A percentile compares a stretch with the other conserved stretches of the same genome.
Evolutionary conservation across 768 basidiomycete genomes (phyloP).

Genomic region (Boletus insuetus): DNA sequence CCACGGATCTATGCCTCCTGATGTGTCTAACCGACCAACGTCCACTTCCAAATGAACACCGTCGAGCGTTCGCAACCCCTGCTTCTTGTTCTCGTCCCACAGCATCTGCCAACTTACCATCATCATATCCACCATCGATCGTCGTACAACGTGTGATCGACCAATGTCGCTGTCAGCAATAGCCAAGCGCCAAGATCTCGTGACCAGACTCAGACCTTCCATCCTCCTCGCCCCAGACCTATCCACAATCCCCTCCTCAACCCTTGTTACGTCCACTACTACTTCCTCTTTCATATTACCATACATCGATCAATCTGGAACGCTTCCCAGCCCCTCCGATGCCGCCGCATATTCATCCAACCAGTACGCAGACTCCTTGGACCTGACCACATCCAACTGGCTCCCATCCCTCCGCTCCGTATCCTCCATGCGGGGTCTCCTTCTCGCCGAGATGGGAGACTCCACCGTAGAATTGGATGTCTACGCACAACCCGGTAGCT

Average conservation of each 20-base stretch:
- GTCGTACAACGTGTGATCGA: constrained; percentile 4
- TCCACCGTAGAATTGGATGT: constrained; percentile 45
- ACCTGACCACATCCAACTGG: constrained; percentile 8
- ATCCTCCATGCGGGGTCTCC: constrained; percentile 45
- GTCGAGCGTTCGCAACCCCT: neutral
- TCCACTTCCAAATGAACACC: constrained; percentile 25
- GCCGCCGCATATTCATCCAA: constrained; percentile 11
- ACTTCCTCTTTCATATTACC: constrained; percentile 24
- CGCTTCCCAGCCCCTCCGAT: constrained; percentile 18
- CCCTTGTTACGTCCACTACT: constrained; percentile 22
- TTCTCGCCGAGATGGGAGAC: constrained; percentile 47
- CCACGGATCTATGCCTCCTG: neutral
- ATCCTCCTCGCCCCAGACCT: constrained; percentile 20
- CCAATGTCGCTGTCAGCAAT: constrained; percentile 12
- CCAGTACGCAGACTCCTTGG: constrained; percentile 6
- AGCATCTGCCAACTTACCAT: constrained; percentile 8
- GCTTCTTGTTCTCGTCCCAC: constrained; percentile 10
- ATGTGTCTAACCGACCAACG: neutral
- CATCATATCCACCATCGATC: constrained; percentile 2
- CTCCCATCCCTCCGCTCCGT: constrained; percentile 33
- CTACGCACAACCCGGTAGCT: constrained; percentile 31
- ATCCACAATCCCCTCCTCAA: constrained; percentile 29
- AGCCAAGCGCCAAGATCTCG: neutral
- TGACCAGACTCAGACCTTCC: constrained; percentile 8
- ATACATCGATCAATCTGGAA: constrained; percentile 14